Evolutionary conservation across 73 alveolate genomes (phyloP).

Genomic region (Stentor coeruleus): DNA sequence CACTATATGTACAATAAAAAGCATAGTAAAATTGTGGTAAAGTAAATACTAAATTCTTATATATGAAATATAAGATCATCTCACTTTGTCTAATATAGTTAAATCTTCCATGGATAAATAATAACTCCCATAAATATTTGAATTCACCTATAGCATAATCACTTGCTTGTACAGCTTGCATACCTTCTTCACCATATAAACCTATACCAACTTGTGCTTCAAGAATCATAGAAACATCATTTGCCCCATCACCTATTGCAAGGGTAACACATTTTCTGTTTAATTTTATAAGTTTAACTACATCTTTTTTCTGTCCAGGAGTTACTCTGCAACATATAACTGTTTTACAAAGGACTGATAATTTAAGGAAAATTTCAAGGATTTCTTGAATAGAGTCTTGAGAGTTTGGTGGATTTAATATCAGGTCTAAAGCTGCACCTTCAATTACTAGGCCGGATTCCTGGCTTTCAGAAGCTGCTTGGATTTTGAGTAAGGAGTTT

Average conservation of each 20-base stretch:
- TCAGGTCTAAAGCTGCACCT: not conserved
- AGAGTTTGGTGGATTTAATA: not conserved
- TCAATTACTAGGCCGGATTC: too few relatives aligned
- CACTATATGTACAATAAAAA: conserved; percentile 72
- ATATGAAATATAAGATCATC: conserved; percentile 80
- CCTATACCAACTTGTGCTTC: conserved; percentile 92
- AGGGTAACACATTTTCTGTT: conserved; percentile 54
- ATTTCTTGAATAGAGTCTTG: not conserved
- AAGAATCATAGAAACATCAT: conserved; percentile 95
- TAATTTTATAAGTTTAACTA: conserved; percentile 84
- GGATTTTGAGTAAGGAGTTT: too few relatives aligned
- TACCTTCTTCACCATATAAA: conserved; percentile 96
- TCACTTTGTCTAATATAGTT: conserved; percentile 76
- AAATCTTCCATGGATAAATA: conserved; percentile 74
- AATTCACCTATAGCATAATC: conserved; percentile 93
- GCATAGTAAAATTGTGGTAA: conserved; percentile 82
- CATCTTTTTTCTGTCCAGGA: conserved; percentile 92
- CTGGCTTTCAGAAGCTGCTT: too few relatives aligned
- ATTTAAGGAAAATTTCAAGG: conserved; percentile 11
- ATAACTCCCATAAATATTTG: conserved; percentile 66
- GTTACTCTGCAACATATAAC: conserved; percentile 88
- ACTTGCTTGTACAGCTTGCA: conserved; percentile 86
- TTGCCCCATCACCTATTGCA: conserved; percentile 99
- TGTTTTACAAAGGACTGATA: conserved; percentile 45
- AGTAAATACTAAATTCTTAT: conserved; percentile 90